phyloP scores from a whole-genome alignment of 371 early-diverging fungal genomes.

The Syncephalis fuscata region DNA sequence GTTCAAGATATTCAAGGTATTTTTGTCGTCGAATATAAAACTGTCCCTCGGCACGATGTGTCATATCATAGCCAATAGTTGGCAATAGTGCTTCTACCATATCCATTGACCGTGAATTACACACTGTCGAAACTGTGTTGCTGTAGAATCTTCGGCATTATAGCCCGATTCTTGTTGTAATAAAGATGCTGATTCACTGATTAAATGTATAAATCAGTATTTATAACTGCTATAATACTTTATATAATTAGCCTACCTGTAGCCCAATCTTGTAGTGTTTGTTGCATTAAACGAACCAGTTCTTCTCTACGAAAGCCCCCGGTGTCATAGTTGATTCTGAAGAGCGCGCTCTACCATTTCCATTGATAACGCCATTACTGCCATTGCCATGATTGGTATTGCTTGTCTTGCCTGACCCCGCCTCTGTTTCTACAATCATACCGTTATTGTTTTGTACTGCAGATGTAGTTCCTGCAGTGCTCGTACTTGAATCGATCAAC shows the following conservation, averaged over 20 bases:
- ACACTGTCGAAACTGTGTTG: constrained; percentile 34
- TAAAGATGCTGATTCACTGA: constrained; percentile 29
- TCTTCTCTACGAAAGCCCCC: constrained; percentile 29
- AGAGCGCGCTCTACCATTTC: too few relatives aligned
- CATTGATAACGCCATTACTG: too few relatives aligned
- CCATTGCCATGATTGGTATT: too few relatives aligned
- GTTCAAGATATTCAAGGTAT: constrained; percentile 63
- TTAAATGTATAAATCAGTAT: too few relatives aligned
- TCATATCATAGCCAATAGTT: constrained; percentile 18
- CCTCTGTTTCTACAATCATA: too few relatives aligned
- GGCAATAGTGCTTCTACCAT: constrained; percentile 31
- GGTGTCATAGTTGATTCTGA: too few relatives aligned
- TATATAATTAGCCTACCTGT: constrained; percentile 38
- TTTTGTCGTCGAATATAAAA: constrained; percentile 66
- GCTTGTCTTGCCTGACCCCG: too few relatives aligned
- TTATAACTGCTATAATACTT: too few relatives aligned
- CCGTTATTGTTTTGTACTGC: too few relatives aligned
- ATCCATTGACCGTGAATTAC: constrained; percentile 63
- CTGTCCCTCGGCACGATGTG: constrained; percentile 11
- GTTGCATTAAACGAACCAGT: constrained; percentile 69
- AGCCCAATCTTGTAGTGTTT: constrained; percentile 73
- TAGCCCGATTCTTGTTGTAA: constrained; percentile 61
- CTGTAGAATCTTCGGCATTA: constrained; percentile 35
- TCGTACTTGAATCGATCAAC: too few relatives aligned
- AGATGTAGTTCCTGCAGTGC: too few relatives aligned